Base-by-base conservation (phyloP, 495 filamentous ascomycete genomes). In the Physcia stellaris region DNA sequence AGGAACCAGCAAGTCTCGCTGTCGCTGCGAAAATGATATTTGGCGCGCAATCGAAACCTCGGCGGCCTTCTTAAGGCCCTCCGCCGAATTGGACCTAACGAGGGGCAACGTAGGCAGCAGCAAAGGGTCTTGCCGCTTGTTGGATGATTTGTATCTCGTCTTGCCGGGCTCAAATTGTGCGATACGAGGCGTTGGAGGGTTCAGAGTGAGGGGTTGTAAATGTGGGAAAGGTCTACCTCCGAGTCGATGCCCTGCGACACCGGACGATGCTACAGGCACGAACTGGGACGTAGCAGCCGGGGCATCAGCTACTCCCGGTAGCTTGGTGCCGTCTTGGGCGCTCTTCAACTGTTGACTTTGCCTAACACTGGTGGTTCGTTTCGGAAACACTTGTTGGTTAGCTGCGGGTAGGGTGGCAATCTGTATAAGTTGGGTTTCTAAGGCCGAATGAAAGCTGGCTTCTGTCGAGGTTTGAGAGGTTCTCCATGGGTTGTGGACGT, bases 41-140 rank as follows among this genome's bases (percentile, higher is more conserved):
- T 75, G 69, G 7, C 73, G 52, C 2, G 73, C 71, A 42, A 77
- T 73, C 13, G 67, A 72, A 32, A 71, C 56, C 47, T 77, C 69
- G 5, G 71, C 69, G 16, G 68, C 58, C 6, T 57, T 52, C 39
- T 61, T 62, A 6, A 68, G 45, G 4, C 26, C 13, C 13, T 7
- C 26, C 7, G 26, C 7, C 26, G 26, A 13, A 7, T 28, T 13
- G 7, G 9, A 13, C 9, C 26, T 28, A 28, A 7, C 13, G 26
- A 13, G 26, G 7, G 13, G 26, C 9, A 7, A 7, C 26, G 13
- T 28, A 7, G 13, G 13, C 26, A 13, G 26, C 13, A 13, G 26
- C 13, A 16, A 18, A 9, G 16, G 32, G 32, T 16, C 9, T 34
- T 18, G 26, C 13, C 26, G 26, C 26, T 28, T 28, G 26, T 28